Percentiles rank a stretch among this genome's conserved stretches.
Conservation (phyloP, 2,329 filamentous ascomycete species). For the Fusarium zealandicum region DNA sequence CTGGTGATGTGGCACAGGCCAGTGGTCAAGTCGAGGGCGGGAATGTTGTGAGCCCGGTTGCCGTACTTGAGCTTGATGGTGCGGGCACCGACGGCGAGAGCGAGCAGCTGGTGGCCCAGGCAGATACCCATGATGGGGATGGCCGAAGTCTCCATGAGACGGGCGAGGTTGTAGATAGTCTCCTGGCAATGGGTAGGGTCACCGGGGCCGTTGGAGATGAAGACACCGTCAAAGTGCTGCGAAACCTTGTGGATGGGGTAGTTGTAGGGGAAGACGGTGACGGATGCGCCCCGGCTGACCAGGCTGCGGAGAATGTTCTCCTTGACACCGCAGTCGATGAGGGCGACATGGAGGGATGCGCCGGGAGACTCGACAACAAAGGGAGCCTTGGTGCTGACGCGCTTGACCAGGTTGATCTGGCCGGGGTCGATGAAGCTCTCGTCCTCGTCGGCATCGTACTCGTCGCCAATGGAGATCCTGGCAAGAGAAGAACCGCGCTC, state of each 20-base stretch:
- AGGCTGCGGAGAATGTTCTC: conserved; percentile 98
- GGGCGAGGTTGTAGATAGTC: conserved; percentile 89
- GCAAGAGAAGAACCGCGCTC: conserved; percentile 97
- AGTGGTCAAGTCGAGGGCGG: conserved; percentile 90
- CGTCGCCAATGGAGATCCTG: conserved; percentile 92
- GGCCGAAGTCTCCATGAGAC: conserved; percentile 89
- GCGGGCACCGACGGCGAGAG: conserved; percentile 83
- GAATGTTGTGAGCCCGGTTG: conserved; percentile 98
- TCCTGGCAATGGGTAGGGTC: conserved; percentile 96
- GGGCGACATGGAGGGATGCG: conserved; percentile 87
- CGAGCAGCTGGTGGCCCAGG: conserved; percentile 94
- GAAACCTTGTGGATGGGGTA: conserved; percentile 98
- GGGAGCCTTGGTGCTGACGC: conserved; percentile 96
- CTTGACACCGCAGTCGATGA: conserved; percentile 98
- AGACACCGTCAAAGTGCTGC: conserved; percentile 96
- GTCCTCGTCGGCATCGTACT: conserved; percentile 98
- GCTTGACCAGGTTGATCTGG: conserved; percentile 95
- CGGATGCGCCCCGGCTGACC: conserved; percentile 87
- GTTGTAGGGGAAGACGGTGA: conserved; percentile 95
- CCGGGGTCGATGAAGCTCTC: conserved; percentile 95
- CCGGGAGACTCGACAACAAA: conserved; percentile 90
- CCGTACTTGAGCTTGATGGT: conserved; percentile 99
- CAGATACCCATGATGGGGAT: conserved; percentile 98
- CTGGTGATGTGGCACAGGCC: conserved; percentile 98
- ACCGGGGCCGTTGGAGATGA: conserved; percentile 98